phyloP scores from a whole-genome alignment of 176 grass and related monocot species.

The Otatea glauca region DNA sequence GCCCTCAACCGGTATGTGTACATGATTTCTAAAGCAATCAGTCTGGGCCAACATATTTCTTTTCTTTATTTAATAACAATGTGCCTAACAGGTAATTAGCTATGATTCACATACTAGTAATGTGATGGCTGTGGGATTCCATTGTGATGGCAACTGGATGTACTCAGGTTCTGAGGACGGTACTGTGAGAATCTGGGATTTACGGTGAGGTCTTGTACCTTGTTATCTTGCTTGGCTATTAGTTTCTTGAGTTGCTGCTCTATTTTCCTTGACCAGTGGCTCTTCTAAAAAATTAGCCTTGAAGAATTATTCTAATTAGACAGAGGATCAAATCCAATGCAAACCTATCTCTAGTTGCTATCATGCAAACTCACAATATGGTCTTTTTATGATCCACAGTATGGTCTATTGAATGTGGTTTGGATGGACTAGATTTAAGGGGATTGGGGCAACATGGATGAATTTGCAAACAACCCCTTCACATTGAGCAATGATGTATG shows the following conservation, averaged over 20 bases:
- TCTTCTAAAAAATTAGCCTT: constrained; percentile 13
- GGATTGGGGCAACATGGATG: neutral
- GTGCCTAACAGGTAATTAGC: constrained; percentile 71
- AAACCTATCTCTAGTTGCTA: constrained; percentile 18
- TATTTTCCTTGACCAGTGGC: neutral
- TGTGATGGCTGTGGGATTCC: constrained; percentile 98
- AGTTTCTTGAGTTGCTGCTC: neutral
- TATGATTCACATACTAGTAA: constrained; percentile 98
- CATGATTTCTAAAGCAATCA: constrained; percentile 33
- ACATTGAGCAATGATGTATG: neutral
- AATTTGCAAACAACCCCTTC: neutral
- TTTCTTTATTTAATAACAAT: constrained; percentile 26
- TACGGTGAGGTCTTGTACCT: constrained; percentile 56
- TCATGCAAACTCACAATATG: neutral
- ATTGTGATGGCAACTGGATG: constrained; percentile 99
- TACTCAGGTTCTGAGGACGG: constrained; percentile 98
- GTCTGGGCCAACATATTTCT: neutral
- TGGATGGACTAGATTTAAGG: neutral
- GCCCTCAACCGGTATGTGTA: constrained; percentile 64
- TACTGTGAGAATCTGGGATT: constrained; percentile 97
- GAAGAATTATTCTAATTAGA: neutral
- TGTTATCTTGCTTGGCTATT: constrained; percentile 14
- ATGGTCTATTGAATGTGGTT: neutral
- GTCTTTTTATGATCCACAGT: neutral
- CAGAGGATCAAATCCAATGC: neutral